phyloP scores from a whole-genome alignment of 108 stramenopile genomes.

The Pseudonitzschia pungens region DNA sequence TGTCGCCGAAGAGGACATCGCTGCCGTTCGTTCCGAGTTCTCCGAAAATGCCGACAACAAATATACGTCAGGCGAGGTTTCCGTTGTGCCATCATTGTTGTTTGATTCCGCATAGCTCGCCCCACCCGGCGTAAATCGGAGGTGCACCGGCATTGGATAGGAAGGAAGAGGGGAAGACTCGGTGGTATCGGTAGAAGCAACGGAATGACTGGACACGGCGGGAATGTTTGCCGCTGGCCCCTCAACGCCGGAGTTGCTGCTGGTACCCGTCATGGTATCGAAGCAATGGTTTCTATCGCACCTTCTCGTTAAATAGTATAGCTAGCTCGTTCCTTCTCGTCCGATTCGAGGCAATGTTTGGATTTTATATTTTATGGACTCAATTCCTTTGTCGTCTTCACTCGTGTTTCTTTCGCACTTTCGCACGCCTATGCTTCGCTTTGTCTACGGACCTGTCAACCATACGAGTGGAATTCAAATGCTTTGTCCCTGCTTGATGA shows the following conservation, averaged over 20 bases:
- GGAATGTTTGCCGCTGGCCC: neutral
- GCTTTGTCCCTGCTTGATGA: no score
- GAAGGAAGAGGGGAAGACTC: slow-evolving; percentile 2
- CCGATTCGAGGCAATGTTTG: no score
- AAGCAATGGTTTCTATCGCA: neutral
- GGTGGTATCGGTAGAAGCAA: neutral
- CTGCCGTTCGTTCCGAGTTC: neutral
- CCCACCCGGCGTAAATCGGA: slow-evolving; percentile 76
- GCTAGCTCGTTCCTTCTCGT: no score
- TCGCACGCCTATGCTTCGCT: no score
- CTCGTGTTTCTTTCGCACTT: neutral
- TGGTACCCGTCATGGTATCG: neutral
- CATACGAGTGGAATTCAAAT: no score
- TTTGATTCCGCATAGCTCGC: slow-evolving; percentile 14
- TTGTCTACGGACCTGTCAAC: no score
- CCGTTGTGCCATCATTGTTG: neutral
- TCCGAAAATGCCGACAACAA: slow-evolving; percentile 6
- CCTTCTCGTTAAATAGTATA: no score
- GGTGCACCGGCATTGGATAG: slow-evolving; percentile 72
- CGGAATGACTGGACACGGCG: neutral
- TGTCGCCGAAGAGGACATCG: neutral
- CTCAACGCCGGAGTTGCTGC: neutral
- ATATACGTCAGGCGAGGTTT: neutral
- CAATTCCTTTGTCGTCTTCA: neutral
- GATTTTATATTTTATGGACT: no score